These are phyloP conservation scores for Chrysosporium queenslandicum DNA, from an alignment of 2,329 filamentous ascomycete genomes.

Conservation along the genomic window DNA sequence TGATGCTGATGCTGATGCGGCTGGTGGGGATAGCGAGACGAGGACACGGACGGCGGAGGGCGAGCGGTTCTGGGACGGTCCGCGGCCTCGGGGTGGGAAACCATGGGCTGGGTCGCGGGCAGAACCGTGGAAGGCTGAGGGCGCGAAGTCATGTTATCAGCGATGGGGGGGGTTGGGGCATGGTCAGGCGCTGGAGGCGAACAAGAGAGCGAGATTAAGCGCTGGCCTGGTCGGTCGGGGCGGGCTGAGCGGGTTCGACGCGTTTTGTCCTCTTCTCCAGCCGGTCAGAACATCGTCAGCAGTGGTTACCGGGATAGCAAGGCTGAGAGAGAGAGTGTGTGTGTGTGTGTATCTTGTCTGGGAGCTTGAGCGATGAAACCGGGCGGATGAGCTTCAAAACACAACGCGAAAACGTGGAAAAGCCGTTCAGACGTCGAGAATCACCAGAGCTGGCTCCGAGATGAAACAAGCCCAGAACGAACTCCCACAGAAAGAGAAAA, in stretches of 20 bases:
- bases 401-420: no score
- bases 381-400: no score
- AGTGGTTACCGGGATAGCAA: not conserved
- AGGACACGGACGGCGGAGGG: constrained; percentile 54
- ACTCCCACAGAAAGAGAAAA: no score
- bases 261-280: not conserved
- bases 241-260: not conserved
- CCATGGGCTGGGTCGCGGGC: constrained; percentile 23
- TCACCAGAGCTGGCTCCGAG: no score
- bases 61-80: constrained; percentile 48
- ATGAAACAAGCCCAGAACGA: no score
- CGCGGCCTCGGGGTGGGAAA: constrained; percentile 38
- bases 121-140: constrained; percentile 1
- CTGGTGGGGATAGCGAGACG: constrained; percentile 29
- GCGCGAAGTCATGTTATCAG: constrained; percentile 11
- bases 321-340: no score
- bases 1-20: no score
- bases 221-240: no score
- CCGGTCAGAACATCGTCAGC: not conserved
- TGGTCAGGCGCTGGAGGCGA: constrained; percentile 1
- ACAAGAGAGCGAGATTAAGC: not conserved
- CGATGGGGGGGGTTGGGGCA: not conserved
- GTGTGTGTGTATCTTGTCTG: not conserved
- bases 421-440: no score
- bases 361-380: not conserved